These are phyloP conservation scores for Mycothermus thermophilus DNA, from an alignment of 495 filamentous ascomycete genomes.

Conservation along the genomic window DNA sequence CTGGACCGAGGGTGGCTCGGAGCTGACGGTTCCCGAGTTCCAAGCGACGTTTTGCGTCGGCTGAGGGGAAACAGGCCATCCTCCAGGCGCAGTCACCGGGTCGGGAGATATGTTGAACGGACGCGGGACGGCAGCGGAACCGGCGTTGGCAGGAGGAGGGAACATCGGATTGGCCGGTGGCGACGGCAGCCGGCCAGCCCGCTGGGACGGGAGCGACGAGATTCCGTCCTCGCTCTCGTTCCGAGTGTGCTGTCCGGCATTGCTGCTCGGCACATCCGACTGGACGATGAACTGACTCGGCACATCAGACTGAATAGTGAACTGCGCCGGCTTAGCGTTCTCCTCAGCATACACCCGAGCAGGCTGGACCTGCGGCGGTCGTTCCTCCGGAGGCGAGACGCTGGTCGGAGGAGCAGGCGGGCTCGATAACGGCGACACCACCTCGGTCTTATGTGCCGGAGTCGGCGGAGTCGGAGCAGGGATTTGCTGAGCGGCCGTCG, in stretches of 20 bases:
- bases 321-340: background rate
- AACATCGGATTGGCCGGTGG: background rate
- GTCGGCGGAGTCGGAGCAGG: background rate
- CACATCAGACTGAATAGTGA: background rate
- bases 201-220: constrained; percentile 14
- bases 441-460: background rate
- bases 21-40: constrained; percentile 15
- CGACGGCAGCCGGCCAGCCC: background rate
- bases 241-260: background rate
- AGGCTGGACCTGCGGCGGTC: constrained; percentile 6
- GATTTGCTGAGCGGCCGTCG: background rate
- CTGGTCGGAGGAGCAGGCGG: constrained; percentile 1
- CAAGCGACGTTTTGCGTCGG: constrained; percentile 1
- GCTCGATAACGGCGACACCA: constrained; percentile 1
- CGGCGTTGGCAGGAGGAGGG: constrained; percentile 5
- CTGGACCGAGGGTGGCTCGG: constrained; percentile 12
- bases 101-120: constrained; percentile 13
- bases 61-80: constrained; percentile 22
- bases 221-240: constrained; percentile 5
- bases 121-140: background rate
- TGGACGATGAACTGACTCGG: no score
- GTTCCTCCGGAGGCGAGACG: constrained; percentile 5
- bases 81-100: constrained; percentile 18
- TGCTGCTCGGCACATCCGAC: no score
- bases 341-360: constrained; percentile 1